Percentiles rank a stretch among this genome's conserved stretches.
Conservation (phyloP, 2,329 filamentous ascomycete species). For the Diaporthe vaccinii region DNA sequence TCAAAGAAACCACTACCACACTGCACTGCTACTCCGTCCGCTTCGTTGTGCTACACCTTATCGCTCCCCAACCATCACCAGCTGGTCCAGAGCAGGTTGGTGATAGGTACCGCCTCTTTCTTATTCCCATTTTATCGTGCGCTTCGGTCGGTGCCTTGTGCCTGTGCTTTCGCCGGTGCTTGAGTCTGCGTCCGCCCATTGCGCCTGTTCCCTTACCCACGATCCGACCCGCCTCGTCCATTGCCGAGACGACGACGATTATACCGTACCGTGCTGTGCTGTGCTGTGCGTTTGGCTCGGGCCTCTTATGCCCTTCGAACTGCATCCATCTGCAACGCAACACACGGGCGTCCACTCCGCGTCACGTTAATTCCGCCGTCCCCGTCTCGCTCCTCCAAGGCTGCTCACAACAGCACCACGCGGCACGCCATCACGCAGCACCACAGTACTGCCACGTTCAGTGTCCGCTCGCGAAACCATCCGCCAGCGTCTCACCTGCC, state of each 20-base stretch:
- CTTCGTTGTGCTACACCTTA: conserved; percentile 11
- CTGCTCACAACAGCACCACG: conserved; percentile 1
- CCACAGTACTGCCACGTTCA: conserved; percentile 28
- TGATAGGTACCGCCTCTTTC: conserved; percentile 23
- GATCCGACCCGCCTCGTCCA: neutral
- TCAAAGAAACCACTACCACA: conserved; percentile 7
- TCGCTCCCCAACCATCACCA: conserved; percentile 28
- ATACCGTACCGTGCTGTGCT: neutral
- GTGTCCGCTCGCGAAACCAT: conserved; percentile 13
- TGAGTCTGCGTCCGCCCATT: neutral
- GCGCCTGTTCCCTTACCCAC: conserved; percentile 18
- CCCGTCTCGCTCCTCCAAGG: neutral
- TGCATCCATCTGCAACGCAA: conserved; percentile 21
- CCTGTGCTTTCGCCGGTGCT: conserved; percentile 8
- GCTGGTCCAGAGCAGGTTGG: conserved; percentile 19
- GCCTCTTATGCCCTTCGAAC: conserved; percentile 13
- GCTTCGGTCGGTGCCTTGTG: conserved; percentile 1
- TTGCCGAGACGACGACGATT: conserved; percentile 7
- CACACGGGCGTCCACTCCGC: conserved; percentile 14
- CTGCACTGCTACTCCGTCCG: conserved; percentile 4
- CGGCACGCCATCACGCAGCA: neutral
- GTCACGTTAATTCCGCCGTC: conserved; percentile 4
- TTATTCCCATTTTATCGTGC: conserved; percentile 9
- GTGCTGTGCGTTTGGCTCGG: conserved; percentile 26
- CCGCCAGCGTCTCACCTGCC: conserved; percentile 28